Evolutionary conservation across 352 stramenopile genomes (phyloP), one percentile per base, ranked within the genome.

Genomic region (Pythium monospermum): DNA sequence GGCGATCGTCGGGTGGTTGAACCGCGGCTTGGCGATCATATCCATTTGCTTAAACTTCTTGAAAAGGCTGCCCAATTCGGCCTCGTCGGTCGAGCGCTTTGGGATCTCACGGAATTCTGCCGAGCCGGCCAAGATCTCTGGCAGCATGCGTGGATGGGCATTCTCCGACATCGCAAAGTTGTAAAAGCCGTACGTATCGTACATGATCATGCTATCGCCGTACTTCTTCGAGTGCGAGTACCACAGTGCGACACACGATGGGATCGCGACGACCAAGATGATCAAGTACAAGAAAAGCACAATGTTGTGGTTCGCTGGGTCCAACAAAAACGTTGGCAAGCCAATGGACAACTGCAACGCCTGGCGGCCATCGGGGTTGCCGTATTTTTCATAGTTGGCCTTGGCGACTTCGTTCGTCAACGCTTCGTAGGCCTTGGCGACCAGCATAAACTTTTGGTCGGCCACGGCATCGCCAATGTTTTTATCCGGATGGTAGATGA

Each of bases 161-260:
- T 98, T 75, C 65, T 98, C 92, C 55, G 87, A 96, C 59, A 99
- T 87, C 38, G 95, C 85, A 57, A 98, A 94, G 76, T 99, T 98
- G 78, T 97, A 99, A 73, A 98, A 98, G 28, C 91, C 91, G 70
- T 99, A 99, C 49, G 96, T 98, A 73, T 99, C 95, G 78, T 99
- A 99, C 94, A 99, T 98, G 71, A 99, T 97, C 81, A 99, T 98
- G 65, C 96, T 98, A 77, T 99, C 96, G 26, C 96, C 96, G 66
- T 98, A 99, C 63, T 97, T 96, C 75, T 99, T 98, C 60, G 90
- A 98, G 69, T 96, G 83, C 61, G 88, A 93, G 75, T 97, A 97
- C 80, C 96, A 99, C 4, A 92, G 75, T 55, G 87, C 96, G 0
- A 98, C 95, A 48, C 81, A 91, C 49, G 85, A 96, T 26, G 97